Evolutionary conservation across 768 basidiomycete genomes (phyloP).

Genomic region (Paxillus involutus): DNA sequence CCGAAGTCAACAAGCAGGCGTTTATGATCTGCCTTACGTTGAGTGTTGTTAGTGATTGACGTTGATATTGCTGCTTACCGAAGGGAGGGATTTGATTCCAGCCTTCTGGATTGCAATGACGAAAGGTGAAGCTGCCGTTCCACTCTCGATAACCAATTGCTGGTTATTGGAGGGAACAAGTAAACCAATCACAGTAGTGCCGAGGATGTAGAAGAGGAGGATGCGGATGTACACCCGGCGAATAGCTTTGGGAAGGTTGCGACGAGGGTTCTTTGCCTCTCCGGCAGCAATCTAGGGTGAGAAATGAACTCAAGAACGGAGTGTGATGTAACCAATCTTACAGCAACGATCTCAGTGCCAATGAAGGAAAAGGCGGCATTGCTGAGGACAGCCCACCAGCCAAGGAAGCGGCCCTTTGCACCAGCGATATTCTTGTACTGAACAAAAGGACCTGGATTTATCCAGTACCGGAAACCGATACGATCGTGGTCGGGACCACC

Average conservation of each 20-base stretch:
- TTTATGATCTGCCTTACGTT: conserved; percentile 60
- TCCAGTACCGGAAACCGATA: conserved; percentile 67
- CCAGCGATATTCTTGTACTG: conserved; percentile 69
- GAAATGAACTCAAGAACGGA: conserved; percentile 1
- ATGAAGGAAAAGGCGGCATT: conserved; percentile 94
- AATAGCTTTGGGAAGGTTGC: conserved; percentile 57
- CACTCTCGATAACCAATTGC: conserved; percentile 47
- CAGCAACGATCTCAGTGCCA: conserved; percentile 92
- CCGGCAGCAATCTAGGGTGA: conserved; percentile 76
- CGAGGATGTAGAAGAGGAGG: conserved; percentile 71
- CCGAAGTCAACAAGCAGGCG: conserved; percentile 80
- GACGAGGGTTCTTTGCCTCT: conserved; percentile 87
- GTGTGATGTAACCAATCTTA: conserved; percentile 35
- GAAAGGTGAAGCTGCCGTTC: conserved; percentile 79
- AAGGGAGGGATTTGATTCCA: conserved; percentile 85
- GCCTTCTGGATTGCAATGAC: conserved; percentile 86
- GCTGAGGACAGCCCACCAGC: conserved; percentile 68
- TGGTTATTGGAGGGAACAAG: conserved; percentile 74
- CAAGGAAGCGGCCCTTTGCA: conserved; percentile 73
- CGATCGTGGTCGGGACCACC: conserved; percentile 84
- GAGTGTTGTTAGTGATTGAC: conserved; percentile 4
- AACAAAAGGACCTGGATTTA: conserved; percentile 83
- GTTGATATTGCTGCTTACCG: conserved; percentile 42
- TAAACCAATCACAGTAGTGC: conserved; percentile 78
- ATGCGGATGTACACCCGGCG: conserved; percentile 74